These are phyloP conservation scores for Uronychia setigera DNA, from an alignment of 73 alveolate species.

Conservation along the genomic window DNA sequence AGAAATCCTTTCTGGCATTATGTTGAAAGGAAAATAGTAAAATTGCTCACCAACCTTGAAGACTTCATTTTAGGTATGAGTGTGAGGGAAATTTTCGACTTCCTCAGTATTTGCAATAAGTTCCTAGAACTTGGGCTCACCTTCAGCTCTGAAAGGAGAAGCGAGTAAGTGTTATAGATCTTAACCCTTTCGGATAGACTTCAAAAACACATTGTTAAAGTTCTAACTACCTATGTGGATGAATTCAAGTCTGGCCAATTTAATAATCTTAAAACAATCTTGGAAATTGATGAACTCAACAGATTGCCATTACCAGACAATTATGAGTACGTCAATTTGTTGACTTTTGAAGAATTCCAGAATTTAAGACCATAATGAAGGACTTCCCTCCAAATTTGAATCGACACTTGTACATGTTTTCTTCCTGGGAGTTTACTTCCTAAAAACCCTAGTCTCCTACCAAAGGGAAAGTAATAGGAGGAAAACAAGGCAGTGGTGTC, in stretches of 20 bases:
- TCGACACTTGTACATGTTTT: not conserved
- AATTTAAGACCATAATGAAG: conserved; percentile 21
- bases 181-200: not conserved
- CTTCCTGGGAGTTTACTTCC: not conserved
- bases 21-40: conserved; percentile 17
- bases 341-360: conserved; percentile 22
- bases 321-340: conserved; percentile 10
- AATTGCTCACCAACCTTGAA: not conserved
- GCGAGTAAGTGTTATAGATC: too few relatives aligned
- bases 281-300: conserved; percentile 49
- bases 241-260: conserved; percentile 13
- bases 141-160: not conserved
- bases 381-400: conserved; percentile 12
- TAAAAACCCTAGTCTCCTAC: not conserved
- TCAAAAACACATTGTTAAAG: not conserved
- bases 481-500: too few relatives aligned
- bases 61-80: conserved; percentile 3
- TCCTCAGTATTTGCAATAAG: conserved; percentile 1
- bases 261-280: conserved; percentile 21
- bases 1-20: conserved; percentile 22
- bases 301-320: conserved; percentile 61
- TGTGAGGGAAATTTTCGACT: conserved; percentile 13
- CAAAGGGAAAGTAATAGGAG: not conserved
- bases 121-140: conserved; percentile 21
- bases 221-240: not conserved